A percentile compares a stretch with the other conserved stretches of the same genome.
These are phyloP conservation scores for Silene conica DNA, from an alignment of 148 eudicot genomes.

Conservation along the genomic window DNA sequence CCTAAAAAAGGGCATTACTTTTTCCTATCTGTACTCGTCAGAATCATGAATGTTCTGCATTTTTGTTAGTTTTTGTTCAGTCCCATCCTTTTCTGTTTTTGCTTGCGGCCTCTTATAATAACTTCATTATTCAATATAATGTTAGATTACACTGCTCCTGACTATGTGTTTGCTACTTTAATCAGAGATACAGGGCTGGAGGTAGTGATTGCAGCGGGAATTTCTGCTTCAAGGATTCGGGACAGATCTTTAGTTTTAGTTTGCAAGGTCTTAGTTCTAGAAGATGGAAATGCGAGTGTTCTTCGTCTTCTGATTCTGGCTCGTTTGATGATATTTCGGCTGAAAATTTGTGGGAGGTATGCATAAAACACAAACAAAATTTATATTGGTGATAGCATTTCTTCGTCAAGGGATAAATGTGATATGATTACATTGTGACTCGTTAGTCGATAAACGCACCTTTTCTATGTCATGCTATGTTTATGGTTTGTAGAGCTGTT, in stretches of 20 bases:
- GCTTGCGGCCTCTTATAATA: background rate
- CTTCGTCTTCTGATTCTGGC: conserved; percentile 45
- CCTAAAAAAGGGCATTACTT: background rate
- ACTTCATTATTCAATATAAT: background rate
- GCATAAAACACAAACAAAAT: conserved; percentile 8
- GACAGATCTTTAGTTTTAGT: conserved; percentile 32
- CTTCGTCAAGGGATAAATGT: conserved; percentile 4
- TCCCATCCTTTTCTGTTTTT: background rate
- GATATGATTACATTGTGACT: background rate
- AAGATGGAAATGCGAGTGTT: conserved; percentile 51
- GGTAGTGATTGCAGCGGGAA: conserved; percentile 31
- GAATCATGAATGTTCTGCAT: background rate
- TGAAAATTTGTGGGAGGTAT: conserved; percentile 92
- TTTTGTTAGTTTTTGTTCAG: background rate
- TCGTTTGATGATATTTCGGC: conserved; percentile 49
- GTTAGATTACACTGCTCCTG: background rate
- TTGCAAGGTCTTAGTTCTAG: conserved; percentile 23
- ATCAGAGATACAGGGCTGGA: conserved; percentile 49
- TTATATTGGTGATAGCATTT: background rate
- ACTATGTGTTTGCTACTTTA: conserved; percentile 15
- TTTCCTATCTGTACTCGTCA: background rate
- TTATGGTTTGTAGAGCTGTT: background rate
- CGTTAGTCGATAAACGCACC: background rate
- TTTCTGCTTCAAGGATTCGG: conserved; percentile 33
- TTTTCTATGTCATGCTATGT: background rate